Conservation (phyloP, 2,329 filamentous ascomycete genomes). For the Rutstroemia sp. region DNA sequence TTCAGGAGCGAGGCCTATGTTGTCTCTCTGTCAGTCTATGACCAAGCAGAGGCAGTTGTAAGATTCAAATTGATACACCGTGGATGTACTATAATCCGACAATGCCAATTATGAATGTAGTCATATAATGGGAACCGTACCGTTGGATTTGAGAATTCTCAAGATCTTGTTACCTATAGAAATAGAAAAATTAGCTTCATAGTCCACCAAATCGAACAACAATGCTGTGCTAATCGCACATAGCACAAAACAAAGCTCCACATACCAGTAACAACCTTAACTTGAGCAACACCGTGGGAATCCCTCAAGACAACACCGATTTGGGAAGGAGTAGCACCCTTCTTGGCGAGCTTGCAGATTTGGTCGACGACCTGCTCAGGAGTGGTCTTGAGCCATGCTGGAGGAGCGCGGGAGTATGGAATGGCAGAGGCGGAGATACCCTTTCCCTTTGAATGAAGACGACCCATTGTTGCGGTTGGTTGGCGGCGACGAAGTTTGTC, state of each 20-base stretch:
- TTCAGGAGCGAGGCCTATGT: conserved; percentile 88
- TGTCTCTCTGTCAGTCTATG: conserved; percentile 84
- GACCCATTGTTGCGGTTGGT: conserved; percentile 63
- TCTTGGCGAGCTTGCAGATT: conserved; percentile 98
- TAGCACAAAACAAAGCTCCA: not conserved
- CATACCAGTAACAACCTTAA: conserved; percentile 94
- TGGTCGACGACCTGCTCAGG: conserved; percentile 98
- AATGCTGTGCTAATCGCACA: not conserved
- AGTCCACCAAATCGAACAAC: not conserved
- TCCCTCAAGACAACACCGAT: conserved; percentile 99
- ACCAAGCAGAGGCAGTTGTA: conserved; percentile 76
- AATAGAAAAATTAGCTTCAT: conserved; percentile 24
- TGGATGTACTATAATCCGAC: conserved; percentile 29
- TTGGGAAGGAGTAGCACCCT: conserved; percentile 97
- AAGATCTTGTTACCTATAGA: conserved; percentile 94
- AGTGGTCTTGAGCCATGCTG: conserved; percentile 97
- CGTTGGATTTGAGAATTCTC: conserved; percentile 93
- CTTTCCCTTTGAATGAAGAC: conserved; percentile 99
- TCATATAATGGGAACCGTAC: conserved; percentile 54
- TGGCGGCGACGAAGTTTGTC: conserved; percentile 11
- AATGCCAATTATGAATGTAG: conserved; percentile 12
- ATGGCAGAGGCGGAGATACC: conserved; percentile 93
- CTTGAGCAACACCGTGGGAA: conserved; percentile 95
- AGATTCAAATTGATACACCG: conserved; percentile 18
- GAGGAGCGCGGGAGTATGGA: conserved; percentile 90